phyloP scores from a whole-genome alignment of 169 alveolate species.

The Eimeria nieschulzi region DNA sequence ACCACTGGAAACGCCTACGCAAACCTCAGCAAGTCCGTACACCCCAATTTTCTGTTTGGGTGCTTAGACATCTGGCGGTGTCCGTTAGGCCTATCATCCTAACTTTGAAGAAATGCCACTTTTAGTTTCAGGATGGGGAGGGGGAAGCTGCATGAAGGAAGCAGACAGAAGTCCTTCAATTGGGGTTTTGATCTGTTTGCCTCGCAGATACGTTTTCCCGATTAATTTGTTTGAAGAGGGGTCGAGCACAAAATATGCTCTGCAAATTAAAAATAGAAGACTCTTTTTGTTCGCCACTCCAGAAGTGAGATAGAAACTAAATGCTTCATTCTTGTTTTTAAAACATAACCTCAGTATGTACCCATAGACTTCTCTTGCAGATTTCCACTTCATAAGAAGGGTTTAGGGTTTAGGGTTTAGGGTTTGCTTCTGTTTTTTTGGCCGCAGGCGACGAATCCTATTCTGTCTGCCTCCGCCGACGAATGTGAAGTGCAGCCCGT shows the following conservation, averaged over 20 bases:
- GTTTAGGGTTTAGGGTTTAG: conserved; percentile 5
- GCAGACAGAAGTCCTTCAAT: too few species aligned
- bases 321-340: too few species aligned
- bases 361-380: too few species aligned
- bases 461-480: conserved; percentile 23
- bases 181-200: neutral
- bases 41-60: too few species aligned
- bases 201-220: conserved; percentile 74
- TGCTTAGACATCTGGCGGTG: too few species aligned
- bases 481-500: conserved; percentile 71
- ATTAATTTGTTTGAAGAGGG: conserved; percentile 74
- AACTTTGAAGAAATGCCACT: neutral
- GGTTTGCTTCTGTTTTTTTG: neutral
- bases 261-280: conserved; percentile 16
- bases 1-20: conserved; percentile 55
- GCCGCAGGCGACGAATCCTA: conserved; percentile 56
- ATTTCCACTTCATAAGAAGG: neutral
- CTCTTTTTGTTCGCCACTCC: conserved; percentile 52
- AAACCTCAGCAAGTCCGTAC: conserved; percentile 68
- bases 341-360: too few species aligned
- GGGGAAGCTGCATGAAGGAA: too few species aligned
- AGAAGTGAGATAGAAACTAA: neutral
- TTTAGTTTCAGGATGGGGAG: too few species aligned
- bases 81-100: neutral
- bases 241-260: conserved; percentile 40